These are phyloP conservation scores for Kalmusia sp. DNA, from an alignment of 2,329 filamentous ascomycete species.

Conservation along the genomic window DNA sequence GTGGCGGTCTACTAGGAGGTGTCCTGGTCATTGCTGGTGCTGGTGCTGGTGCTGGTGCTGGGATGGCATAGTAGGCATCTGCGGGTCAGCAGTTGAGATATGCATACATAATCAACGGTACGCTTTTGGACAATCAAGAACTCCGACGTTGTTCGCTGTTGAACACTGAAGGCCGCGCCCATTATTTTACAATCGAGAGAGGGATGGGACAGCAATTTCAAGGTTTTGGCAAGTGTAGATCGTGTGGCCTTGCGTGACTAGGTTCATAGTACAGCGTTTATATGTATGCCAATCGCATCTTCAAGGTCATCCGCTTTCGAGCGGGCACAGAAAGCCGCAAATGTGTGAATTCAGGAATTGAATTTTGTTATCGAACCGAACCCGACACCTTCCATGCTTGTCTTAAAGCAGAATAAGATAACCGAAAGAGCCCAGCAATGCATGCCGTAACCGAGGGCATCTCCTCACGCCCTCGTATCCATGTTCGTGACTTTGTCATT, in stretches of 20 bases:
- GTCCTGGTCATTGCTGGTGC: too few species aligned
- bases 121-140: neutral
- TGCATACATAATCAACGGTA: neutral
- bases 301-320: too few species aligned
- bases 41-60: too few species aligned
- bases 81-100: neutral
- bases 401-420: constrained; percentile 14
- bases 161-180: too few species aligned
- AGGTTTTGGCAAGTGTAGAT: too few species aligned
- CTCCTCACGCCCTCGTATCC: constrained; percentile 9
- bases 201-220: too few species aligned
- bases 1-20: neutral
- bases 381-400: constrained; percentile 16
- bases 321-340: too few species aligned
- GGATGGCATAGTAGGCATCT: too few species aligned
- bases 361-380: constrained; percentile 22
- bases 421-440: constrained; percentile 18
- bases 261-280: too few species aligned
- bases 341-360: constrained; percentile 19
- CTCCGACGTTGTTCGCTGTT: neutral
- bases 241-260: too few species aligned
- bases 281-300: too few species aligned
- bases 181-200: too few species aligned
- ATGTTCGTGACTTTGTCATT: constrained; percentile 36
- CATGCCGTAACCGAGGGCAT: constrained; percentile 10